Evolutionary conservation across 306 rosid species (phyloP).

Genomic region (Cucurbita pepo): DNA sequence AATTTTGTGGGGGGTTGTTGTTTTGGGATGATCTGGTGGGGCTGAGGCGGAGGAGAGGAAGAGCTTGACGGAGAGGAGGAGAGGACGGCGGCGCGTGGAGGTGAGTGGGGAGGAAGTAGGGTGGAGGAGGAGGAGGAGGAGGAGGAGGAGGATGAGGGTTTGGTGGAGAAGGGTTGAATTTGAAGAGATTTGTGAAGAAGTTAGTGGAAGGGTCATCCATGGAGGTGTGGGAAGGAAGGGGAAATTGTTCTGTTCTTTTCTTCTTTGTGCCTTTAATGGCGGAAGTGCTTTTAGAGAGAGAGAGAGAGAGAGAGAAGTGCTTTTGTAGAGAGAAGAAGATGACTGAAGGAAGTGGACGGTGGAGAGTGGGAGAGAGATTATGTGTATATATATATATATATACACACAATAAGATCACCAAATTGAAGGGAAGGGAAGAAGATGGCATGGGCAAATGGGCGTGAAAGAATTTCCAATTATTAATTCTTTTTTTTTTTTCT

Average conservation of each 20-base stretch:
- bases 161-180: slow-evolving; percentile 11
- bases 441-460: neutral
- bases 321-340: slow-evolving; percentile 48
- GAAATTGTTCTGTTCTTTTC: neutral
- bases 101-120: neutral
- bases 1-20: neutral
- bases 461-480: neutral
- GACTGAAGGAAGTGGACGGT: slow-evolving; percentile 78
- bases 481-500: neutral
- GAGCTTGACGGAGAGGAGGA: slow-evolving; percentile 75
- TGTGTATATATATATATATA: neutral
- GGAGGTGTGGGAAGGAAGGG: neutral
- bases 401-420: neutral
- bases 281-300: slow-evolving; percentile 19
- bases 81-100: slow-evolving; percentile 35
- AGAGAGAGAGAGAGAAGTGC: slow-evolving; percentile 14
- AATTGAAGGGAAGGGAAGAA: neutral
- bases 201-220: slow-evolving; percentile 22
- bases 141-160: slow-evolving; percentile 9
- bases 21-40: slow-evolving; percentile 18
- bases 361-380: slow-evolving; percentile 19
- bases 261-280: slow-evolving; percentile 15
- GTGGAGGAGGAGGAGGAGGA: slow-evolving; percentile 9
- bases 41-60: slow-evolving; percentile 47
- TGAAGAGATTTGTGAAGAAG: slow-evolving; percentile 10